Base-by-base conservation (phyloP, 768 basidiomycete genomes). In the Mycena floridula region DNA sequence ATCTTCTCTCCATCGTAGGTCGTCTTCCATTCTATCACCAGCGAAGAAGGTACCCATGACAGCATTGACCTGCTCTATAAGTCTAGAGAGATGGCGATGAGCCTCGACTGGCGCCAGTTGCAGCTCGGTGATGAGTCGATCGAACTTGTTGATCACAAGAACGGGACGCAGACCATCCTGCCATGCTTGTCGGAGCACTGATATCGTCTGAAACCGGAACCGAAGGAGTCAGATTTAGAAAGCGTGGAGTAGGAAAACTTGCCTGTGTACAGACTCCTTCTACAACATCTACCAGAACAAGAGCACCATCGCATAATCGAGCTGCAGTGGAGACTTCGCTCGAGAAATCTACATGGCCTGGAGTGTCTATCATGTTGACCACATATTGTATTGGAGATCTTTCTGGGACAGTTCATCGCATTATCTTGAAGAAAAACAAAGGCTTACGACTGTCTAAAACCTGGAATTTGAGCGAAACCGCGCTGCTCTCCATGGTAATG, bases 191-290 rank as follows among this genome's bases (percentile, higher is more conserved):
- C 91, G 77, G 2, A 99, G 76, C 13, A 99, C 96, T 7, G 95
- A 81, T 50, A 97, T 89, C 0, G 96, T 98, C 92, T 97, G 55
- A 42, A 30, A 28, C n/a, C n/a, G n/a, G n/a, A n/a, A n/a, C n/a
- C n/a, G 26, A 43, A 23, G 8, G 23, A 37, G 18, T 23, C 23
- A 45, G 44, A 38, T 24, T 38, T 8, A 11, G 11, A 6, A 11
- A 18, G 23, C 16, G 35, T 37, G 27, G 18, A 20, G 20, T 30
- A 21, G 16, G 18, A n/a, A n/a, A 16, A 51, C 79, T 55, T 54
- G 86, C 94, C 72, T 98, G 96, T 1, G 95, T 98, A 62, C 93
- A 97, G 18, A 99, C 96, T 11, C 96, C 96, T 66, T 98, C 96
- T 1, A 97, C 91, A 2, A 89, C 92, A 60, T 99, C 96, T 1